Base-by-base conservation (phyloP, 2,329 filamentous ascomycete species). In the Fusarium phyllophilum region DNA sequence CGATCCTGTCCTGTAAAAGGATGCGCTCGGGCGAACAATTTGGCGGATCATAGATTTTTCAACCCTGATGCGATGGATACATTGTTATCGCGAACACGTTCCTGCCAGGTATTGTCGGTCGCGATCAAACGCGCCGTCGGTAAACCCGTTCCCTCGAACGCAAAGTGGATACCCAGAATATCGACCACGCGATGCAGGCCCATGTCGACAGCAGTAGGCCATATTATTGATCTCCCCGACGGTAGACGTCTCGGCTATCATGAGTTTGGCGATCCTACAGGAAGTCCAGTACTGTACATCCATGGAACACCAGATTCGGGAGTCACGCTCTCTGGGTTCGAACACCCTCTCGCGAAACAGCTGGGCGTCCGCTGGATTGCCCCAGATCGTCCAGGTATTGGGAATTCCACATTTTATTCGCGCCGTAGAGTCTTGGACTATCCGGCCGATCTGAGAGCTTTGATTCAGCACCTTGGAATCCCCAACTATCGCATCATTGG, bases 201-300 rank as follows among this genome's bases (percentile, higher is more conserved):
- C 26, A 17, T 51, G 1, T 51, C 57, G 36, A 60, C 57, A 22
- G 44, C 44, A 29, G 22, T 12, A 24, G 44, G 34, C 12, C 33
- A 51, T 5, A 12, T n/a, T 10, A 41, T 67, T 7, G 14, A 36
- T 4, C 34, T 68, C 12, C 33, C 31, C 2, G 62, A 58, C 20
- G 34, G 65, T 6, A 48, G 54, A 4, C 24, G 39, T 20, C 62
- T 68, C 8, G 62, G 65, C 13, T 67, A 67, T 9, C 62, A 65
- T 33, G 65, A 67, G 11, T 68, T 42, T 26, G 65, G 65, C 1
- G 42, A 38, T 5, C 54, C 29, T 12, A 15, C 12, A 24, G 62
- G 54, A 11, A 52, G 20, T n/a, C 52, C 65, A 5, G 15, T 67
- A 0, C n/a, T 68, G 7, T 68, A 61, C 5, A 41, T 68, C 5